A percentile compares a stretch with the other conserved stretches of the same genome.
phyloP scores from a whole-genome alignment of 441 rosid species.

The Erysimum cheiri region DNA sequence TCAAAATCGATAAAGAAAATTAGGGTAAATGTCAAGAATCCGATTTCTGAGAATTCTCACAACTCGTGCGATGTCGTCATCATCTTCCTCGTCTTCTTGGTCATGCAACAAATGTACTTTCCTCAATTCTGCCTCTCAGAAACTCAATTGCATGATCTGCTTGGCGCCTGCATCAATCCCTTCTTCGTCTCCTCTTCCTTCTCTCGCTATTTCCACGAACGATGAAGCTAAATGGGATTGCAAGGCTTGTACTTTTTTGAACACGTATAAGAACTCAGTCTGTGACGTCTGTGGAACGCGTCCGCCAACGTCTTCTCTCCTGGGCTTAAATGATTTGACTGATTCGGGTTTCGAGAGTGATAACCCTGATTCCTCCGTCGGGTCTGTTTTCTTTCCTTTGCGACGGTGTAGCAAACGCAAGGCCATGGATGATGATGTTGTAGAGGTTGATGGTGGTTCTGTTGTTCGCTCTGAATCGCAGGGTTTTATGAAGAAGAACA shows the following conservation, averaged over 20 bases:
- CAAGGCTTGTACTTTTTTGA: constrained; percentile 90
- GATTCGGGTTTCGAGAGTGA: constrained; percentile 50
- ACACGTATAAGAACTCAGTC: constrained; percentile 63
- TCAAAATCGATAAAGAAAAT: constrained; percentile 24
- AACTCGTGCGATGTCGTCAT: constrained; percentile 29
- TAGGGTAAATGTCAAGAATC: constrained; percentile 33
- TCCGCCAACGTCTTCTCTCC: constrained; percentile 52
- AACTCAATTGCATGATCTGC: constrained; percentile 72
- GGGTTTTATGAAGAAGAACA: constrained; percentile 42
- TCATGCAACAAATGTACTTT: constrained; percentile 87
- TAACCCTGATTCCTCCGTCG: constrained; percentile 63
- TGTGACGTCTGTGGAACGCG: constrained; percentile 78
- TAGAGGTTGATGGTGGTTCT: constrained; percentile 33
- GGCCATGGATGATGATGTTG: constrained; percentile 46
- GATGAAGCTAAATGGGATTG: constrained; percentile 72
- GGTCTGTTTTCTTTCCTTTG: constrained; percentile 88
- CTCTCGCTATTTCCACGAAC: constrained; percentile 31
- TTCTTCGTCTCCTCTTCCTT: constrained; percentile 40
- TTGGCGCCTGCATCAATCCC: constrained; percentile 49
- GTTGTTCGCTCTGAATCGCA: constrained; percentile 41
- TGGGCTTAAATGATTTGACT: constrained; percentile 58
- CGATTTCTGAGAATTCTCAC: constrained; percentile 32
- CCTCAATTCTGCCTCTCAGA: constrained; percentile 75
- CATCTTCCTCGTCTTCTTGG: constrained; percentile 57
- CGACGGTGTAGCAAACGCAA: constrained; percentile 67